Evolutionary conservation across 257 asterid species (phyloP).

Genomic region (Primulina tabacum): DNA sequence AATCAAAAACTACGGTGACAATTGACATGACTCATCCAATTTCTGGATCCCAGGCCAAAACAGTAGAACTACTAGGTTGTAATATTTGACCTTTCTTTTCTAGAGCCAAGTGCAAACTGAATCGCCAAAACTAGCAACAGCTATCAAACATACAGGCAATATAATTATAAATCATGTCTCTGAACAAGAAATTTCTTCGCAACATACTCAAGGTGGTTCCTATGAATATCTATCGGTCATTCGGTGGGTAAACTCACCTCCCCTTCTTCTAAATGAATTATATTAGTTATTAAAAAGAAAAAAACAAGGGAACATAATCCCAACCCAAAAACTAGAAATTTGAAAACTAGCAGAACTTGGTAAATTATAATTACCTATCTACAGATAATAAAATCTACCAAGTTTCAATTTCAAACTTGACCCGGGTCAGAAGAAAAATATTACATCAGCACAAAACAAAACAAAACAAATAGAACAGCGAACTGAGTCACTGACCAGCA

Average conservation of each 20-base stretch:
- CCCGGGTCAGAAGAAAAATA: no score
- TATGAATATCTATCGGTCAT: not conserved
- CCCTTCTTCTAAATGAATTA: not conserved
- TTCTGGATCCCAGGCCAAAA: not conserved
- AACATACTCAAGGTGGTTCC: not conserved
- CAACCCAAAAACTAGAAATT: no score
- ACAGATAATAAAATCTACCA: no score
- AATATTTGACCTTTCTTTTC: not conserved
- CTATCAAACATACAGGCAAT: not conserved
- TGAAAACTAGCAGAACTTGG: no score
- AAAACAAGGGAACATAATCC: not conserved
- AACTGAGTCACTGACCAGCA: no score
- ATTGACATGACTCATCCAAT: not conserved
- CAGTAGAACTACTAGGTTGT: not conserved
- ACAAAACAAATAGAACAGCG: no score
- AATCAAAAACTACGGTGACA: not conserved
- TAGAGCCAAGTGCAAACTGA: not conserved
- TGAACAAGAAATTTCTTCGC: not conserved
- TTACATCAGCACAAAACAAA: no score
- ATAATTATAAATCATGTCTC: not conserved
- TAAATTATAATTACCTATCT: no score
- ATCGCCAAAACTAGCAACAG: not conserved
- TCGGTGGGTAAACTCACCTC: not conserved
- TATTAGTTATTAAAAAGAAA: no score
- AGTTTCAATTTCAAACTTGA: no score